Conservation (phyloP, 2,329 filamentous ascomycete genomes). For the Diaporthe sp. region DNA sequence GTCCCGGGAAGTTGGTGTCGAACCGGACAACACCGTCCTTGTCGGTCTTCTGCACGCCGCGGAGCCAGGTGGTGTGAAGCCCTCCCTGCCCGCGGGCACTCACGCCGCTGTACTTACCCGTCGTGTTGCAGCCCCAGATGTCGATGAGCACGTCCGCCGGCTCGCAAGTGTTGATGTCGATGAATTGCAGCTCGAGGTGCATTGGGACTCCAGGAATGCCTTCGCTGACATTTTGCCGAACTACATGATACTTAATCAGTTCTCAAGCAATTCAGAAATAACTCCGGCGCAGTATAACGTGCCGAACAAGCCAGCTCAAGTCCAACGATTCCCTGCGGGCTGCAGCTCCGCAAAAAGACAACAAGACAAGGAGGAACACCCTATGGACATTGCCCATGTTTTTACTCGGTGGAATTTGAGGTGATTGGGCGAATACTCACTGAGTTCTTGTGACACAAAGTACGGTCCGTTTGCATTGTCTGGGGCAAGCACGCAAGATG, state of each 20-base stretch:
- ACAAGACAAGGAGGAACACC: too few species aligned
- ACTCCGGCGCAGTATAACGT: too few species aligned
- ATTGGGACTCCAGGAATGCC: constrained; percentile 56
- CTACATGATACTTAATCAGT: too few species aligned
- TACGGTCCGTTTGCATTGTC: constrained; percentile 60
- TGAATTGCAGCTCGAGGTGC: constrained; percentile 60
- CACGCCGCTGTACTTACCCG: constrained; percentile 59
- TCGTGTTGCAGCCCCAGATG: constrained; percentile 63
- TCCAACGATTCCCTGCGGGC: too few species aligned
- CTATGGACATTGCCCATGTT: too few species aligned
- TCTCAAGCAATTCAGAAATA: too few species aligned
- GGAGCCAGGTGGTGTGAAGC: constrained; percentile 59
- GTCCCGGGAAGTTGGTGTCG: constrained; percentile 62
- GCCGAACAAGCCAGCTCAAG: too few species aligned
- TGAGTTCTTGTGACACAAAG: constrained; percentile 50
- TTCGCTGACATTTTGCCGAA: constrained; percentile 58
- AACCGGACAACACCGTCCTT: constrained; percentile 63
- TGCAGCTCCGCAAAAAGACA: too few species aligned
- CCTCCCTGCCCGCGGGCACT: constrained; percentile 44
- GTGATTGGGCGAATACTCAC: too few species aligned
- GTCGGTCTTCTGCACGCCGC: constrained; percentile 62
- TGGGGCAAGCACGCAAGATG: constrained; percentile 58
- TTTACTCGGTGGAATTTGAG: too few species aligned
- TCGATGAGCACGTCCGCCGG: constrained; percentile 58
- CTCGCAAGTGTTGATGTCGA: constrained; percentile 61